Evolutionary conservation across 106 monocot species (phyloP).

Genomic region (Allium sativum): DNA sequence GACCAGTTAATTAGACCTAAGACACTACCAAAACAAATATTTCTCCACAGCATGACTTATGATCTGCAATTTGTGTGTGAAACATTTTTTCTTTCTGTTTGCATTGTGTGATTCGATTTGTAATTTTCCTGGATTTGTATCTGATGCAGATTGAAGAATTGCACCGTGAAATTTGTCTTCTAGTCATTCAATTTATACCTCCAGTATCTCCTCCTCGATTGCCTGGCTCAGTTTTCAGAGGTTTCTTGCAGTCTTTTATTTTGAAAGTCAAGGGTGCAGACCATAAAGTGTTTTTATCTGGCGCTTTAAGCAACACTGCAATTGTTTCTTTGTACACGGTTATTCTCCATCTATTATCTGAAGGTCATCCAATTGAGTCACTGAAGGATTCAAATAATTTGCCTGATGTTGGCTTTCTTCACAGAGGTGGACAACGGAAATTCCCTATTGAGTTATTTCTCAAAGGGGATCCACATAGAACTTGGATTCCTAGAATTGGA

Average conservation of each 20-base stretch:
- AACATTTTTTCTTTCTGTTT: neutral
- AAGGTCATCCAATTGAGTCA: slow-evolving; percentile 49
- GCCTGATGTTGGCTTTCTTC: slow-evolving; percentile 59
- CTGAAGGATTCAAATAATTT: slow-evolving; percentile 19
- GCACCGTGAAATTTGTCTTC: slow-evolving; percentile 71
- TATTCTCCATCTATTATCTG: slow-evolving; percentile 89
- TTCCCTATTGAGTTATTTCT: slow-evolving; percentile 66
- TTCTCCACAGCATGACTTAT: too few species aligned
- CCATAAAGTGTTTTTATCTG: slow-evolving; percentile 37
- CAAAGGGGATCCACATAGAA: slow-evolving; percentile 34
- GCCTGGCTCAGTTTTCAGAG: slow-evolving; percentile 79
- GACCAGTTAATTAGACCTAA: too few species aligned
- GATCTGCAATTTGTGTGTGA: too few species aligned
- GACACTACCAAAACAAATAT: too few species aligned
- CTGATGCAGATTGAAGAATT: slow-evolving; percentile 85
- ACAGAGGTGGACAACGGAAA: slow-evolving; percentile 55
- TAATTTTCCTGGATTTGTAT: slow-evolving; percentile 7
- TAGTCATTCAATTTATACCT: slow-evolving; percentile 76
- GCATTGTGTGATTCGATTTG: neutral
- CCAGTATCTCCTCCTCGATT: slow-evolving; percentile 34
- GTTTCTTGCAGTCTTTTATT: slow-evolving; percentile 74
- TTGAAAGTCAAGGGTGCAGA: slow-evolving; percentile 46
- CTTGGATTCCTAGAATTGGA: slow-evolving; percentile 65
- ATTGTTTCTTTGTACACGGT: slow-evolving; percentile 85
- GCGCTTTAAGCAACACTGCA: slow-evolving; percentile 36